Evolutionary conservation across 768 basidiomycete species (phyloP), one percentile per base, ranked within the genome.

Genomic region (Trametes maxima): DNA sequence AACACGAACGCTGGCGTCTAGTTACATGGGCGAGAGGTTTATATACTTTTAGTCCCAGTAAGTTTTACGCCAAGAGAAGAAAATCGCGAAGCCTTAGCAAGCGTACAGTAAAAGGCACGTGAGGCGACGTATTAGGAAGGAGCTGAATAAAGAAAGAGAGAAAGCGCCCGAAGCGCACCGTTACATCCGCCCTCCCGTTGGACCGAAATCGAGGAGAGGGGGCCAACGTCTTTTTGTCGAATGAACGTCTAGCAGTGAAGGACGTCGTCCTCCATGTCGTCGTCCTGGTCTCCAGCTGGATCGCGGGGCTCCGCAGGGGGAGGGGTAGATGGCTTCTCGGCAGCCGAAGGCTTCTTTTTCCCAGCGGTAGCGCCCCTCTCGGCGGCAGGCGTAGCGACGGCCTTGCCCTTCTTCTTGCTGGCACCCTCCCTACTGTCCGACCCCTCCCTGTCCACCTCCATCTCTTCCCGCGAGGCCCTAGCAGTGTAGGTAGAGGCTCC

Each of bases 111-210:
- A 43, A n/a, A n/a, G 11, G 19, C 7, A n/a, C 12, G 42, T n/a
- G 37, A 7, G 37, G 37, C 12, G 17, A 43, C 42, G 42, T 13
- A 43, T 10, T 8, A 43, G 42, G 42, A 43, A 11, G 19, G 42
- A 43, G 42, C 42, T n/a, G 42, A 43, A n/a, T 10, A 43, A 43
- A n/a, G 42, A 43, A 43, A 43, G 11, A 10, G 42, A 11, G 42
- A n/a, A n/a, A n/a, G 42, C 42, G 42, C 42, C 42, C 11, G 19
- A 43, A n/a, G 42, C 7, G 42, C 42, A n/a, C 45, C 51, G 22
- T 53, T 53, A 53, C 51, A 53, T 53, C 51, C 37, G 36, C 51
- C 51, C 51, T 53, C 51, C 51, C 51, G 51, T 40, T 53, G 51
- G 5, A 39, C 17, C 19, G 7, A 21, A 52, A 39, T 7, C 37